Percentiles rank a stretch among this genome's conserved stretches.
These are phyloP conservation scores for Aspergillus brunneoviolaceus DNA, from an alignment of 2,329 filamentous ascomycete genomes.

Conservation along the genomic window DNA sequence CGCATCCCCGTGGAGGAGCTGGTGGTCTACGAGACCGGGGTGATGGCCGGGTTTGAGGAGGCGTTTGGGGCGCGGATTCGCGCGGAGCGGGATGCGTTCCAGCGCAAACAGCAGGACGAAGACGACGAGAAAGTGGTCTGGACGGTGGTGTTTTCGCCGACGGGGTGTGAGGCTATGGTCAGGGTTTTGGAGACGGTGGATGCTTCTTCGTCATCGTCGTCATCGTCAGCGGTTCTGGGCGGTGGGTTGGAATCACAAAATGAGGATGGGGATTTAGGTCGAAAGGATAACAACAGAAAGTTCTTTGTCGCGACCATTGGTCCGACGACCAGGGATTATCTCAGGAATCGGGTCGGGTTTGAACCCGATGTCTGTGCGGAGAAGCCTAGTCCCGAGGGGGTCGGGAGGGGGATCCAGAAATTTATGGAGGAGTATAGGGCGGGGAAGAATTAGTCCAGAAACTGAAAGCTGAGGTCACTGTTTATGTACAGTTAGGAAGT, in stretches of 20 bases:
- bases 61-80: constrained; percentile 60
- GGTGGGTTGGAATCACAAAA: constrained; percentile 10
- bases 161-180: constrained; percentile 62
- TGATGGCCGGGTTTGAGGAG: constrained; percentile 73
- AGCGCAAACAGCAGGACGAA: background rate
- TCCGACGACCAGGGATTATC: constrained; percentile 79
- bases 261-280: too few species aligned
- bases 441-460: background rate
- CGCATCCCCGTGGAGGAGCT: constrained; percentile 72
- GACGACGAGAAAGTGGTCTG: constrained; percentile 26
- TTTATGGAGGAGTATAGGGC: constrained; percentile 38
- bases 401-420: constrained; percentile 64
- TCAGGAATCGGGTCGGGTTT: constrained; percentile 50
- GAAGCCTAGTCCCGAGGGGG: constrained; percentile 77
- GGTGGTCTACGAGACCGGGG: constrained; percentile 81
- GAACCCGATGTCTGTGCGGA: constrained; percentile 65
- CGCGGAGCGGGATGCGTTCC: constrained; percentile 9
- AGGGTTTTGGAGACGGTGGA: constrained; percentile 43
- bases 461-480: too few species aligned
- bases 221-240: background rate
- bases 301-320: constrained; percentile 81
- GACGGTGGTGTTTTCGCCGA: constrained; percentile 58
- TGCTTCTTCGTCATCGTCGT: background rate
- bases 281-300: too few species aligned
- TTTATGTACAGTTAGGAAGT: background rate